Conservation (phyloP, 2,329 filamentous ascomycete genomes). For the Aspergillus tamarii region DNA sequence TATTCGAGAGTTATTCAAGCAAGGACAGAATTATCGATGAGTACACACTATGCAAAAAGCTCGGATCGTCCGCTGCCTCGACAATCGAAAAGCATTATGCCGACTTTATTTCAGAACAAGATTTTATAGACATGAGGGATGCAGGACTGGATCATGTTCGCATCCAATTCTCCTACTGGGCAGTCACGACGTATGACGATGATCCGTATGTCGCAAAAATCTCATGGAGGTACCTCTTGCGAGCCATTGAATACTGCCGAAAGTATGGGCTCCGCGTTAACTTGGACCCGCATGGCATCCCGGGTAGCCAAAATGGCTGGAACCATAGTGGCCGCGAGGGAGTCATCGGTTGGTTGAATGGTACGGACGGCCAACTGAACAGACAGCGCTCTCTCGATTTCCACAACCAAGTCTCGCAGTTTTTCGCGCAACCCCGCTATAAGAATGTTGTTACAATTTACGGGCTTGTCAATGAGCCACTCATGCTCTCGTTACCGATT, state of each 20-base stretch:
- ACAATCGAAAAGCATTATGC: conserved; percentile 91
- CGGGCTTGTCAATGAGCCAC: conserved; percentile 90
- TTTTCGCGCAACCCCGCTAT: conserved; percentile 93
- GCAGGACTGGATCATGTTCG: conserved; percentile 96
- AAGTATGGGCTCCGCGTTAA: conserved; percentile 92
- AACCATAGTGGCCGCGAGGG: conserved; percentile 91
- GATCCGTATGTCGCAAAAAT: conserved; percentile 88
- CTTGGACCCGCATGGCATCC: conserved; percentile 87
- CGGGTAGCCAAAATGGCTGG: conserved; percentile 96
- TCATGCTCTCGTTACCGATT: conserved; percentile 73
- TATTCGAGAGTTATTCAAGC: conserved; percentile 71
- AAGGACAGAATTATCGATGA: conserved; percentile 78
- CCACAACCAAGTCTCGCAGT: conserved; percentile 82
- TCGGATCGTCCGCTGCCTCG: conserved; percentile 68
- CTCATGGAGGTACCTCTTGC: conserved; percentile 89
- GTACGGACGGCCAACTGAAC: conserved; percentile 79
- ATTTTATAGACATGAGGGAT: conserved; percentile 79
- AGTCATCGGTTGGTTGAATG: conserved; percentile 83
- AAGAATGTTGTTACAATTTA: conserved; percentile 91
- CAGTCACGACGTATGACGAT: conserved; percentile 77
- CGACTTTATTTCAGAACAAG: conserved; percentile 80
- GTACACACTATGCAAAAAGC: conserved; percentile 72
- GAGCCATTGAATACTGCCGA: conserved; percentile 89
- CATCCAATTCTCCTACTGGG: conserved; percentile 96
- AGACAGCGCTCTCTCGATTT: conserved; percentile 81